A percentile compares a stretch with the other conserved stretches of the same genome.
phyloP scores from a whole-genome alignment of 768 basidiomycete genomes.

The Myochromella boudieri region DNA sequence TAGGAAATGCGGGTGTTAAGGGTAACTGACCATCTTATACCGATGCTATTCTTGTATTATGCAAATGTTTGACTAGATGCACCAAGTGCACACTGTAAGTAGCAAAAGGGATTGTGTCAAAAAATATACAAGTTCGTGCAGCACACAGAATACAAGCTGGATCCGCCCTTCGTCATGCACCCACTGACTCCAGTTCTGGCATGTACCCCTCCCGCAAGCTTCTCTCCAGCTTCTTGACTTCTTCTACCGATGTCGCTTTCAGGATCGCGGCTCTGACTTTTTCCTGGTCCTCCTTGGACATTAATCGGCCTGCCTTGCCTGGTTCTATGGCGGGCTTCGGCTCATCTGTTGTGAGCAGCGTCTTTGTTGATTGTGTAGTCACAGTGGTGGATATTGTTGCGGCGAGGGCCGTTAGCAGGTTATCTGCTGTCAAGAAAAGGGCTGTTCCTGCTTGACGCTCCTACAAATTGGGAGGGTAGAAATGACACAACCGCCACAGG shows the following conservation, averaged over 20 bases:
- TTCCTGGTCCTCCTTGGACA: slow-evolving; percentile 91
- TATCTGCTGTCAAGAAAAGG: slow-evolving; percentile 80
- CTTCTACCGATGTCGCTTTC: slow-evolving; percentile 88
- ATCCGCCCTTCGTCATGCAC: slow-evolving; percentile 51
- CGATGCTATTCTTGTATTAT: slow-evolving; percentile 5
- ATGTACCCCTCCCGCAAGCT: slow-evolving; percentile 82
- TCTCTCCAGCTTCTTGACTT: slow-evolving; percentile 81
- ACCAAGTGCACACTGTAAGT: slow-evolving; percentile 14
- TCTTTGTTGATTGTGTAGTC: slow-evolving; percentile 64
- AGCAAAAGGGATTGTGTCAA: slow-evolving; percentile 16
- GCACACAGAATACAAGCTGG: slow-evolving; percentile 6
- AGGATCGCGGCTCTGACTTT: slow-evolving; percentile 86
- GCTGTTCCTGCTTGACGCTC: slow-evolving; percentile 75
- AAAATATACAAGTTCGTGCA: slow-evolving; percentile 31
- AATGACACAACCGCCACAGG: slow-evolving; percentile 13
- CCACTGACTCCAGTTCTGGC: slow-evolving; percentile 75
- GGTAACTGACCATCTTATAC: slow-evolving; percentile 25
- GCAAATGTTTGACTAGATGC: slow-evolving; percentile 9
- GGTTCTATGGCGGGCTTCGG: slow-evolving; percentile 57
- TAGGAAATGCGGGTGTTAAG: slow-evolving; percentile 56
- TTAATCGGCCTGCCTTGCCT: slow-evolving; percentile 79
- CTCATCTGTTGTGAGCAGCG: slow-evolving; percentile 69
- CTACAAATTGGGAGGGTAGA: slow-evolving; percentile 39
- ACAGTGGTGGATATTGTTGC: slow-evolving; percentile 75
- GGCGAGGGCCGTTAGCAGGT: slow-evolving; percentile 76